Percentiles rank a stretch among this genome's conserved stretches.
Evolutionary conservation across 805 yeast genomes (phyloP).

Genomic region (Candida multigemmis): DNA sequence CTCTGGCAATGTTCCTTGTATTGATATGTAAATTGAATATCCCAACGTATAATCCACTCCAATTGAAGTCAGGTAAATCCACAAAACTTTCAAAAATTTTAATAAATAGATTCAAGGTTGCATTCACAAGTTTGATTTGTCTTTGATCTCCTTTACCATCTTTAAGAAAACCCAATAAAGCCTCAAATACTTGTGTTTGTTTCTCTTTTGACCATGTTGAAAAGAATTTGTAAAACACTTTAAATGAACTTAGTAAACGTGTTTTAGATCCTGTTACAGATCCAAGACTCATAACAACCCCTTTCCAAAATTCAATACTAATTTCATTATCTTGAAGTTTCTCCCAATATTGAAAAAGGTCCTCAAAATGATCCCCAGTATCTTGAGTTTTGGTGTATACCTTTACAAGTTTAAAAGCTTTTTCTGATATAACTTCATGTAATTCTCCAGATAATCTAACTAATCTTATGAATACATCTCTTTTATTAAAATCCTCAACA

Average conservation of each 20-base stretch:
- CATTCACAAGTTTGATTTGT: too few relatives aligned
- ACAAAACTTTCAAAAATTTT: slow-evolving; percentile 31
- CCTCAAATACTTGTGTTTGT: neutral
- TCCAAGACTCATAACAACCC: slow-evolving; percentile 46
- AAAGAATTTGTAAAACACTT: slow-evolving; percentile 18
- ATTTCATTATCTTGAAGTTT: neutral
- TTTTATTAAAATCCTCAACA: slow-evolving; percentile 3
- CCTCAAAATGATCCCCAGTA: neutral
- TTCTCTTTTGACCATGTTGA: neutral
- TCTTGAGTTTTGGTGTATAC: slow-evolving; percentile 13
- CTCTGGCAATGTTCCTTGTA: slow-evolving; percentile 28
- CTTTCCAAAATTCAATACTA: slow-evolving; percentile 41
- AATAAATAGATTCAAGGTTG: slow-evolving; percentile 20
- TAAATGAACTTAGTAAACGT: slow-evolving; percentile 34
- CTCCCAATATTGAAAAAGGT: slow-evolving; percentile 10
- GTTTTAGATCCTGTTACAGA: slow-evolving; percentile 41
- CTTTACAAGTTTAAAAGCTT: slow-evolving; percentile 28
- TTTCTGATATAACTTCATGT: slow-evolving; percentile 42
- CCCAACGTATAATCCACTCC: slow-evolving; percentile 32
- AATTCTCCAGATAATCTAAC: slow-evolving; percentile 57
- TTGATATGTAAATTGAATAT: slow-evolving; percentile 50
- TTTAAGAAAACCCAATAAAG: too few relatives aligned
- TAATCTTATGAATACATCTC: slow-evolving; percentile 12
- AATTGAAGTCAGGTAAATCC: slow-evolving; percentile 19
- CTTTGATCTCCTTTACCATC: too few relatives aligned